Conservation (phyloP, 768 basidiomycete species). For the Obba rivulosa region DNA sequence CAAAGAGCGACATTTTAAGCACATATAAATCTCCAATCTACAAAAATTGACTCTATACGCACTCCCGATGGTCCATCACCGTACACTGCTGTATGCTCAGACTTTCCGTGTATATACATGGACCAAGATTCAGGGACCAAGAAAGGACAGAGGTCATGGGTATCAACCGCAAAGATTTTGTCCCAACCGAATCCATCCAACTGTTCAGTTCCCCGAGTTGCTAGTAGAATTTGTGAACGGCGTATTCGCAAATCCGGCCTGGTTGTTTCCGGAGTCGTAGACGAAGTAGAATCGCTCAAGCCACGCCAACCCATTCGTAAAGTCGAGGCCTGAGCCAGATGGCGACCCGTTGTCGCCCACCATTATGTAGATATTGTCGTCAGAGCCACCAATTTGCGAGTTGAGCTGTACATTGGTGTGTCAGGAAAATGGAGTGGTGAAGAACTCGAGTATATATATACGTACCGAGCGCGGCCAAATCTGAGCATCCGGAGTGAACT, state of each 20-base stretch:
- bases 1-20: too few relatives aligned
- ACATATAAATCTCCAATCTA: too few relatives aligned
- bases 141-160: too few relatives aligned
- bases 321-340: slow-evolving; percentile 45
- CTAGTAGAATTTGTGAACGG: slow-evolving; percentile 22
- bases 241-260: slow-evolving; percentile 33
- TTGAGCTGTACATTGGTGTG: slow-evolving; percentile 38
- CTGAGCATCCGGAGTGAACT: slow-evolving; percentile 30
- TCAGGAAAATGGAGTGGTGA: neutral
- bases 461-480: slow-evolving; percentile 47
- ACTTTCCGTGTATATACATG: too few relatives aligned
- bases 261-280: slow-evolving; percentile 34
- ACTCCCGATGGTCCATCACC: too few relatives aligned
- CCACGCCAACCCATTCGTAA: slow-evolving; percentile 34
- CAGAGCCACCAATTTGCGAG: slow-evolving; percentile 47
- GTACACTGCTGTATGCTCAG: too few relatives aligned
- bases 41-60: too few relatives aligned
- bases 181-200: too few relatives aligned
- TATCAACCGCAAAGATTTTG: too few relatives aligned
- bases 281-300: slow-evolving; percentile 40
- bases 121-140: too few relatives aligned
- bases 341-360: slow-evolving; percentile 31
- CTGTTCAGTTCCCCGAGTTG: too few relatives aligned
- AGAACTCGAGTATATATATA: neutral
- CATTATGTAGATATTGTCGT: slow-evolving; percentile 32